A percentile compares a stretch with the other conserved stretches of the same genome.
These are phyloP conservation scores for Fusarium pseudonygamai DNA, from an alignment of 2,329 filamentous ascomycete species.

Conservation along the genomic window DNA sequence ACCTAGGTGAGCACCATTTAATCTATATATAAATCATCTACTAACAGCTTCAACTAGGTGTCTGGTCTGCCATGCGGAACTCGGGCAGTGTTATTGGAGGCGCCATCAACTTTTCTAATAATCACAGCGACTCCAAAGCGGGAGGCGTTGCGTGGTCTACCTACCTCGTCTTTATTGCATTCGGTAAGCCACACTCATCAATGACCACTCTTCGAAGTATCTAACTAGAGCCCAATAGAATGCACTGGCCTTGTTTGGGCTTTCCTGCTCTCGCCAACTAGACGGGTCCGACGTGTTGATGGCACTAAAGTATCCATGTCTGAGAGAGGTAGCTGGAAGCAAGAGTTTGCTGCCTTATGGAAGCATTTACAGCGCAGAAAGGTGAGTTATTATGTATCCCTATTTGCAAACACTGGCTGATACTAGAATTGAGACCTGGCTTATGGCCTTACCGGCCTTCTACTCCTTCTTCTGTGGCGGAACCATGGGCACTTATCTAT, in stretches of 20 bases:
- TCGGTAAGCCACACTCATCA: background rate
- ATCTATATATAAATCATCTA: background rate
- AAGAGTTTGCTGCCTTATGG: background rate
- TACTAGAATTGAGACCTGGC: background rate
- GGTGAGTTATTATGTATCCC: background rate
- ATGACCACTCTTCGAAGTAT: fast-evolving
- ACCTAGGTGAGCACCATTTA: background rate
- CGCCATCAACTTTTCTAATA: background rate
- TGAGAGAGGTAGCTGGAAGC: background rate
- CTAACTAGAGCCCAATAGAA: background rate
- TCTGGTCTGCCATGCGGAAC: background rate
- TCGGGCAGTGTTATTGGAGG: background rate
- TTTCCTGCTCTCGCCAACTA: background rate
- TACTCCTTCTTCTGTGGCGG: constrained; percentile 3
- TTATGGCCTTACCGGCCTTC: background rate
- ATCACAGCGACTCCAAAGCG: background rate
- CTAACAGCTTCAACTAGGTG: background rate
- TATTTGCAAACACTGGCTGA: background rate
- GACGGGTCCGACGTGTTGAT: background rate
- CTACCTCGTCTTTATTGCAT: background rate
- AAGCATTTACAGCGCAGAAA: background rate
- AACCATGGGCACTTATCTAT: background rate
- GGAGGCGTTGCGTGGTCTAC: background rate
- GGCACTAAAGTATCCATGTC: background rate
- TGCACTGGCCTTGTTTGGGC: background rate